Evolutionary conservation across 768 basidiomycete genomes (phyloP), one percentile per base, ranked within the genome.

Genomic region (Podaxis sp.): DNA sequence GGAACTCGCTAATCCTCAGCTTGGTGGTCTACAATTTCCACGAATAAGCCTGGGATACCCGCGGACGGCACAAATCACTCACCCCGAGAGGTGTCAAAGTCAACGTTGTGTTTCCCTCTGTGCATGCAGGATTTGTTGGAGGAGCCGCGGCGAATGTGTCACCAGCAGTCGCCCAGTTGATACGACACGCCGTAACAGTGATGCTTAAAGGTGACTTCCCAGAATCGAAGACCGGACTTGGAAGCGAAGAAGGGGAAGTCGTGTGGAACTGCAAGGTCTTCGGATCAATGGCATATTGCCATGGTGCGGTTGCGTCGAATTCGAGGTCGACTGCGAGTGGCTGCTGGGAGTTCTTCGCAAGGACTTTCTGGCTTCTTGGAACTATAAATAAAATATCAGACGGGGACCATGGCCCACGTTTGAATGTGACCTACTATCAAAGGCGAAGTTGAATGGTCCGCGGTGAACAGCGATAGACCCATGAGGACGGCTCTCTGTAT

Each of bases 221-320:
- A 7, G 79, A 74, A 68, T 84, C 82, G 67, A 80, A 85, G 12
- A 82, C 70, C 0, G 80, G 81, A 13, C 79, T 79, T 4, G 81
- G 80, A 22, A 81, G 72, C 17, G 73, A 74, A 22, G 72, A 53
- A 2, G 76, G 73, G 3, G 74, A 71, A 13, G 67, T 70, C 46
- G 74, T 72, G 57, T 67, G 66, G 69, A 82, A 82, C 53, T 72
- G 72, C 29, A 80, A 65, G 3, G 78, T 78, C 2, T 73, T 66
- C 0, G 81, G 81, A 67, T 86, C 83, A 63, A 85, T 83, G 15
- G 84, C 83, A 66, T 80, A 83, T 66, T 82, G 79, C 84, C 83
- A 85, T 8, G 73, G 65, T 2, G 68, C 74, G 3, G 78, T 78
- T 6, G 83, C 77, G 57, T 82, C 80, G 64, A 81, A 82, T 67